Conservation (phyloP, 2,329 filamentous ascomycete species). For the Fusarium bulbicola region DNA sequence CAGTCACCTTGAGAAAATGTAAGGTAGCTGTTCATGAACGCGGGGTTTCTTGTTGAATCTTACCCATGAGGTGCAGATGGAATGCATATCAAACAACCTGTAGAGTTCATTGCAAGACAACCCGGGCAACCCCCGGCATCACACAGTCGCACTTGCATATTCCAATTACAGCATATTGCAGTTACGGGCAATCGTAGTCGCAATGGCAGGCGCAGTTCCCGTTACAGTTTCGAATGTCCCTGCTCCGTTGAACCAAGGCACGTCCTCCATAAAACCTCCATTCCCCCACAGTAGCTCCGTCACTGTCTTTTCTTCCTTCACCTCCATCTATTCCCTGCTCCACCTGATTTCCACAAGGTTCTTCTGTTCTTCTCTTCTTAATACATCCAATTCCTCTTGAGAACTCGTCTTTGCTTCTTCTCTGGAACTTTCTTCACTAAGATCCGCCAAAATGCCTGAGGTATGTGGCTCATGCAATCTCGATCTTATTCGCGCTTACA, state of each 20-base stretch:
- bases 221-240: not conserved
- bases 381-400: conserved; percentile 5
- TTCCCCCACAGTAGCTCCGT: conserved; percentile 26
- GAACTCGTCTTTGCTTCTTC: not conserved
- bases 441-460: conserved; percentile 47
- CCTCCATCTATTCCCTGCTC: conserved; percentile 8
- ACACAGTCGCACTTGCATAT: conserved; percentile 26
- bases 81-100: conserved; percentile 11
- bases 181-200: not conserved
- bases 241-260: conserved; percentile 22
- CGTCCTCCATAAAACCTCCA: conserved; percentile 56
- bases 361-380: conserved; percentile 17
- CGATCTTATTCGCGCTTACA: not conserved
- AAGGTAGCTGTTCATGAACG: conserved; percentile 12
- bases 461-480: conserved; percentile 32
- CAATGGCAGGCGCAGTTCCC: not conserved
- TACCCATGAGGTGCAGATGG: conserved; percentile 16
- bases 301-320: conserved; percentile 14
- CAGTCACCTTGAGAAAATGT: not conserved
- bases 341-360: conserved; percentile 14
- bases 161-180: conserved; percentile 13
- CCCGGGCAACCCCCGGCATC: conserved; percentile 6
- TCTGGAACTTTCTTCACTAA: not conserved
- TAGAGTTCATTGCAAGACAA: not conserved
- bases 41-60: conserved; percentile 29